Evolutionary conservation across 2,329 filamentous ascomycete genomes (phyloP).

Genomic region (Ceratocystis cubensis): DNA sequence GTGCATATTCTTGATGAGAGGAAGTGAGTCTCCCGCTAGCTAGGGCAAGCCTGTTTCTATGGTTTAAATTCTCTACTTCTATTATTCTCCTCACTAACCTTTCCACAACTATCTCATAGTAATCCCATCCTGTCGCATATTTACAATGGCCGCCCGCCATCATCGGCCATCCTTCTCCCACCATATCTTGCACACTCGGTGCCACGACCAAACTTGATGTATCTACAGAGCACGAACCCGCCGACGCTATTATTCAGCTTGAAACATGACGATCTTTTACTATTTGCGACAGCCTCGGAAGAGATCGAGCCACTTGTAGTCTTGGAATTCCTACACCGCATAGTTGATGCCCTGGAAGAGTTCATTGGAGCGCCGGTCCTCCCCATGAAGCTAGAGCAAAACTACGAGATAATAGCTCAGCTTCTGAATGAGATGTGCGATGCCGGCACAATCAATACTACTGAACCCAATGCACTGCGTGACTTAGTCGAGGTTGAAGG

Average conservation of each 20-base stretch:
- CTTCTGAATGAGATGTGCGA: slow-evolving; percentile 94
- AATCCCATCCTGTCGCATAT: slow-evolving; percentile 76
- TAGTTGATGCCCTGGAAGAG: slow-evolving; percentile 86
- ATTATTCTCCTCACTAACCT: background rate
- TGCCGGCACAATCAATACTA: slow-evolving; percentile 75
- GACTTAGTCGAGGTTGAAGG: slow-evolving; percentile 88
- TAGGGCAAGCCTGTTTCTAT: background rate
- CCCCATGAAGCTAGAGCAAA: slow-evolving; percentile 72
- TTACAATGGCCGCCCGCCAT: slow-evolving; percentile 70
- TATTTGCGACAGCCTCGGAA: slow-evolving; percentile 69
- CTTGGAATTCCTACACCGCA: slow-evolving; percentile 86
- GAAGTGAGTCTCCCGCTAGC: slow-evolving; percentile 48
- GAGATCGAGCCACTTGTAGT: slow-evolving; percentile 83
- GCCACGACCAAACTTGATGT: slow-evolving; percentile 75
- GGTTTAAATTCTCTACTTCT: background rate
- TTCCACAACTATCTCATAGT: slow-evolving; percentile 35
- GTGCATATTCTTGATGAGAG: slow-evolving; percentile 95
- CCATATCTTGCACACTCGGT: slow-evolving; percentile 73
- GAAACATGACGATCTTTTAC: slow-evolving; percentile 73
- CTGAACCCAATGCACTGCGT: slow-evolving; percentile 81
- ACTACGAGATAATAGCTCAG: slow-evolving; percentile 89
- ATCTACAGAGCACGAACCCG: slow-evolving; percentile 68
- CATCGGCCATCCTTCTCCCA: slow-evolving; percentile 63
- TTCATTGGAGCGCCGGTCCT: slow-evolving; percentile 82
- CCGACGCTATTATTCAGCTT: slow-evolving; percentile 82